phyloP scores from a whole-genome alignment of 306 rosid species.

The Carpinus fangiana region DNA sequence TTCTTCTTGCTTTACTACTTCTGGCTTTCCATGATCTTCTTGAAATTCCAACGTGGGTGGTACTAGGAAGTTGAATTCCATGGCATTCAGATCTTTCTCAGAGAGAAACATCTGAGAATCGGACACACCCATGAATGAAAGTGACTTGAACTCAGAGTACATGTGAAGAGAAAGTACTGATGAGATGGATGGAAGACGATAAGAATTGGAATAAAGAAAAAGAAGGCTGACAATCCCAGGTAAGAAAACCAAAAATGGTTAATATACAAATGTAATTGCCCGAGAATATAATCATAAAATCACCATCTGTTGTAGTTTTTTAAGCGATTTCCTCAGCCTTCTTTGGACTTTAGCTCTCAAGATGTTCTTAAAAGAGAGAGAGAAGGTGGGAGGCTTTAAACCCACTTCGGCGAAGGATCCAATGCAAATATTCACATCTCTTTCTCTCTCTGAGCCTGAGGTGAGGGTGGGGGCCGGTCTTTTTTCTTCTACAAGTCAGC shows the following conservation, averaged over 20 bases:
- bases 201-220: background rate
- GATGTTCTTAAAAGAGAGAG: constrained; percentile 27
- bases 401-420: constrained; percentile 76
- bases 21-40: background rate
- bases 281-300: constrained; percentile 17
- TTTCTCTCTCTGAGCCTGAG: constrained; percentile 20
- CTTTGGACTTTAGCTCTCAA: constrained; percentile 46
- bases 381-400: constrained; percentile 21
- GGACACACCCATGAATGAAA: constrained; percentile 36
- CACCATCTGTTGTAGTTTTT: constrained; percentile 15
- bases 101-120: constrained; percentile 41
- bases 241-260: constrained; percentile 20
- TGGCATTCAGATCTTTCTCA: constrained; percentile 35
- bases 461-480: background rate
- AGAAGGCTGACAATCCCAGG: background rate
- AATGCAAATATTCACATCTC: constrained; percentile 40
- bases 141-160: constrained; percentile 13
- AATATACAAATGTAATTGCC: constrained; percentile 12
- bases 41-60: constrained; percentile 23
- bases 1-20: constrained; percentile 7
- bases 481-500: constrained; percentile 18
- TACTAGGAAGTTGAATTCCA: constrained; percentile 35
- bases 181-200: background rate
- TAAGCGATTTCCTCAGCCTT: constrained; percentile 25
- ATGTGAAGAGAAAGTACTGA: background rate